These are phyloP conservation scores for Talaromyces funiculosus DNA, from an alignment of 2,329 filamentous ascomycete genomes.

Conservation along the genomic window DNA sequence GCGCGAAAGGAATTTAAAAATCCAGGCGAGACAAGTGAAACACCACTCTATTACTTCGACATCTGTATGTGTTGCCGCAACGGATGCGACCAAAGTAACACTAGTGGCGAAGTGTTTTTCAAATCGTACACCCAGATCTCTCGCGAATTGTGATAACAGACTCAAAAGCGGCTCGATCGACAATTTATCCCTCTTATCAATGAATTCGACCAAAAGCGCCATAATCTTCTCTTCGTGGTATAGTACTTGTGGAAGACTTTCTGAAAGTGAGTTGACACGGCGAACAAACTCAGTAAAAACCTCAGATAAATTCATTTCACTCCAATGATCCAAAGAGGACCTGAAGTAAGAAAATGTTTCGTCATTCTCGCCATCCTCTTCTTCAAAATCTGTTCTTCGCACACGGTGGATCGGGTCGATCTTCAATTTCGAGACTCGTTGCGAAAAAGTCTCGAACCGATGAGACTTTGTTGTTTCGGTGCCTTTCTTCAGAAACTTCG, in stretches of 20 bases:
- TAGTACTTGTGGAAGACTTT: constrained; percentile 85
- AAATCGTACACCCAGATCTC: constrained; percentile 80
- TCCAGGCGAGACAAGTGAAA: constrained; percentile 85
- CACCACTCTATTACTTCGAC: constrained; percentile 96
- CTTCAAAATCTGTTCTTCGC: constrained; percentile 72
- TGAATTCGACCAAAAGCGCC: constrained; percentile 66
- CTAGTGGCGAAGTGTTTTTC: constrained; percentile 79
- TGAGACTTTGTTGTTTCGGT: constrained; percentile 77
- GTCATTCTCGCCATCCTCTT: constrained; percentile 66
- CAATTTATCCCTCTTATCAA: constrained; percentile 69
- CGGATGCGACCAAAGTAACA: constrained; percentile 67
- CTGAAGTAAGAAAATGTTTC: constrained; percentile 81
- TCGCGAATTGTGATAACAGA: constrained; percentile 88
- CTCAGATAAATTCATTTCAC: constrained; percentile 82
- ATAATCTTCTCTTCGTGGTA: constrained; percentile 86
- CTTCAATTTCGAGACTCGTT: constrained; percentile 84
- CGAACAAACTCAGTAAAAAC: constrained; percentile 72
- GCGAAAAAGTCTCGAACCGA: constrained; percentile 84
- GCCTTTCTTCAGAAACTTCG: constrained; percentile 60
- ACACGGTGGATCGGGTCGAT: constrained; percentile 90
- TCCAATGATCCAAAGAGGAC: constrained; percentile 78
- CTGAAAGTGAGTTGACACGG: constrained; percentile 69
- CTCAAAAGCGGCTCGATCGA: constrained; percentile 81
- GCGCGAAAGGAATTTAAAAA: constrained; percentile 94
- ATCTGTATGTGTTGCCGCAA: constrained; percentile 71